Evolutionary conservation across 306 rosid species (phyloP).

Genomic region (Gillenia trifoliata): DNA sequence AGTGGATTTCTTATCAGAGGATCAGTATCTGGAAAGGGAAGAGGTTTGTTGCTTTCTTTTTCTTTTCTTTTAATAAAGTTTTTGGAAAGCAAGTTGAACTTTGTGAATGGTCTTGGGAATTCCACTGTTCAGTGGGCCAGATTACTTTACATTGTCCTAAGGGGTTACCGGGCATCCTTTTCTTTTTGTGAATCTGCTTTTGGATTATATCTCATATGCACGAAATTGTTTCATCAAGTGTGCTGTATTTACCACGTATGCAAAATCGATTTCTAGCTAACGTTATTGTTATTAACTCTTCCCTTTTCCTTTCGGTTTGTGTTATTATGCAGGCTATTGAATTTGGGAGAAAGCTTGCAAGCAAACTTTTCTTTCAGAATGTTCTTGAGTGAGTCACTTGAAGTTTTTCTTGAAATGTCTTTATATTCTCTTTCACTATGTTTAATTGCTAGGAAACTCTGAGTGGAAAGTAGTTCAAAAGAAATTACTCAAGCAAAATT

Average conservation of each 20-base stretch:
- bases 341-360: conserved; percentile 87
- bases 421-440: conserved; percentile 2
- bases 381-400: conserved; percentile 72
- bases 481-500: not conserved
- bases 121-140: not conserved
- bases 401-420: conserved; percentile 11
- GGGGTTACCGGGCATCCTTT: not conserved
- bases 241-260: not conserved
- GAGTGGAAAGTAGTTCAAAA: not conserved
- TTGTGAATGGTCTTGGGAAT: not conserved
- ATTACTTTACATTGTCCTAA: not conserved
- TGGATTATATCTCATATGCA: not conserved
- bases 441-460: not conserved
- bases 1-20: conserved; percentile 81
- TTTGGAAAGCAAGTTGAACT: not conserved
- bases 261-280: not conserved
- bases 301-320: conserved; percentile 19
- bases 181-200: not conserved
- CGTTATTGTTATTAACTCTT: conserved; percentile 4
- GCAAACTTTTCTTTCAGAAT: conserved; percentile 63
- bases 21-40: conserved; percentile 87
- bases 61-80: not conserved
- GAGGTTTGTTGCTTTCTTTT: conserved; percentile 52
- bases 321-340: conserved; percentile 61
- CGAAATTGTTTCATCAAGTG: not conserved